phyloP scores from a whole-genome alignment of 805 yeast genomes.

The Jamesozyma piceae region DNA sequence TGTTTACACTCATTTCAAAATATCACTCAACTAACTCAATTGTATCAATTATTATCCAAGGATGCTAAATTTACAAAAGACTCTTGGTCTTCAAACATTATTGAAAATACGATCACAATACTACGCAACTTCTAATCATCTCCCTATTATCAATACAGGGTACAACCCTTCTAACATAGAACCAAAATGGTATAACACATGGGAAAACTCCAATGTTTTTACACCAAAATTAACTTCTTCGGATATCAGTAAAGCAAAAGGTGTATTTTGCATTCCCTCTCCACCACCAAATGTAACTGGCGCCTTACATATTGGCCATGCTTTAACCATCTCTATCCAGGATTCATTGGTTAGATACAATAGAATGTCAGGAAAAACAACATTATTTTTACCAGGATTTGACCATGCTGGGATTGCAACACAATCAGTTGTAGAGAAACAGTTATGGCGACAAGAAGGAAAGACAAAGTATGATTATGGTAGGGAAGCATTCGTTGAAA shows the following conservation, averaged over 20 bases:
- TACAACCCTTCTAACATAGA: conserved; percentile 86
- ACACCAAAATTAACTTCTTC: conserved; percentile 69
- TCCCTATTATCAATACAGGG: neutral
- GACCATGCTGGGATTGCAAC: conserved; percentile 99
- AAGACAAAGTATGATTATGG: conserved; percentile 89
- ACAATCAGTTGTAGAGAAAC: conserved; percentile 94
- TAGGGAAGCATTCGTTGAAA: conserved; percentile 73
- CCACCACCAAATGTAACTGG: conserved; percentile 99
- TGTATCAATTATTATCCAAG: too few relatives aligned
- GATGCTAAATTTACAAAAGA: neutral
- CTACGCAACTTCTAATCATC: neutral
- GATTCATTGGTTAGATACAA: conserved; percentile 84
- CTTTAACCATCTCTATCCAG: conserved; percentile 86
- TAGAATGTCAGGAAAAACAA: conserved; percentile 94
- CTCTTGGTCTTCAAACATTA: neutral
- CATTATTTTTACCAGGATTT: conserved; percentile 86
- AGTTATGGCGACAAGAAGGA: conserved; percentile 72
- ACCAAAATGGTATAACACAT: conserved; percentile 93
- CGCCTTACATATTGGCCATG: conserved; percentile 96
- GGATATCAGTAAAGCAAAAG: conserved; percentile 69
- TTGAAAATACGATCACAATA: neutral
- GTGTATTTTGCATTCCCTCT: conserved; percentile 80
- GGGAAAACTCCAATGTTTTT: conserved; percentile 78
- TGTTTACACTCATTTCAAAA: too few relatives aligned
- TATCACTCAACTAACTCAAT: too few relatives aligned